A percentile compares a stretch with the other conserved stretches of the same genome.
phyloP scores from a whole-genome alignment of 2,329 filamentous ascomycete genomes.

The Pseudophaeomoniella oleicola region DNA sequence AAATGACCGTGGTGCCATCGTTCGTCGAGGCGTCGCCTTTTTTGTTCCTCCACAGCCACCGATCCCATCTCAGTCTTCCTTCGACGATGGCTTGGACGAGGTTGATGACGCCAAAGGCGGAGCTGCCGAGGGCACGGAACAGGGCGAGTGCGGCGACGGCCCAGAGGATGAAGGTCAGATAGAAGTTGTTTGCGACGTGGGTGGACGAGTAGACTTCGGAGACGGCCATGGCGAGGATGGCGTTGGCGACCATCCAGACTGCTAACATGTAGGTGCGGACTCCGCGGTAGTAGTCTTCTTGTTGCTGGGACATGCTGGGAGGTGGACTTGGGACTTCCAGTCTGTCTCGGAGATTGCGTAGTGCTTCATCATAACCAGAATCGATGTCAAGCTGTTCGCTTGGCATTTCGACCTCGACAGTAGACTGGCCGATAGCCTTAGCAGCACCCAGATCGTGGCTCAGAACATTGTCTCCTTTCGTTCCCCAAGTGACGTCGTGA shows the following conservation, averaged over 20 bases:
- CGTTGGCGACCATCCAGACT: constrained; percentile 85
- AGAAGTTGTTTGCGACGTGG: constrained; percentile 67
- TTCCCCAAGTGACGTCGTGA: constrained; percentile 97
- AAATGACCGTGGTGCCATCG: background rate
- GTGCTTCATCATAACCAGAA: constrained; percentile 88
- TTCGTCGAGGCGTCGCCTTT: background rate
- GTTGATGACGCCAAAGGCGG: constrained; percentile 72
- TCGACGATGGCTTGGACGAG: constrained; percentile 74
- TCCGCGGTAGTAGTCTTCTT: constrained; percentile 97
- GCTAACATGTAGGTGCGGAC: constrained; percentile 98
- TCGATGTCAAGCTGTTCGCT: constrained; percentile 97
- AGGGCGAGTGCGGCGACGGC: constrained; percentile 70
- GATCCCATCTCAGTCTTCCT: constrained; percentile 52
- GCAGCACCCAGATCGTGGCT: constrained; percentile 85
- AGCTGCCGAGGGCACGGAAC: constrained; percentile 73
- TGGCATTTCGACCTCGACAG: constrained; percentile 94
- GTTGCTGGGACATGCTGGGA: constrained; percentile 62
- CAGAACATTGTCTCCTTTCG: constrained; percentile 93
- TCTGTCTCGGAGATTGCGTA: constrained; percentile 87
- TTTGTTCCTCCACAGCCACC: constrained; percentile 8
- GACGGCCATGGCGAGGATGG: constrained; percentile 83
- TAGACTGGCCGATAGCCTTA: constrained; percentile 51
- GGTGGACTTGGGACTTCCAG: constrained; percentile 58
- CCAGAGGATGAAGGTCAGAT: constrained; percentile 90
- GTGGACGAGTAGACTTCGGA: constrained; percentile 66